Conservation (phyloP, 441 rosid genomes). For the Gossypium armourianum region DNA sequence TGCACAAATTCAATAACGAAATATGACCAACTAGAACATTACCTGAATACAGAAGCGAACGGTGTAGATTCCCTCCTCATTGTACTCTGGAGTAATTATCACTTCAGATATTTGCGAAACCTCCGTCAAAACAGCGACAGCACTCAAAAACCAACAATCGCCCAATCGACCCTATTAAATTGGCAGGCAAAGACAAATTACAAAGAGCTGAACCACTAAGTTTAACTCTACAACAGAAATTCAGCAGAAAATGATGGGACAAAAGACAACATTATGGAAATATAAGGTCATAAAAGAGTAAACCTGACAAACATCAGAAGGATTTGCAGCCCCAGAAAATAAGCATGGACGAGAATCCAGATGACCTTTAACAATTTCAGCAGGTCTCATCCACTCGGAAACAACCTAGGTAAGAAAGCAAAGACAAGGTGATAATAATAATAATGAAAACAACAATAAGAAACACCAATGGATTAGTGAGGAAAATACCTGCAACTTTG, state of each 20-base stretch:
- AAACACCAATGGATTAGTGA: slow-evolving; percentile 14
- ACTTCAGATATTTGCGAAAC: slow-evolving; percentile 91
- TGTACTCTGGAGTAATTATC: slow-evolving; percentile 88
- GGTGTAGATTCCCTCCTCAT: slow-evolving; percentile 99
- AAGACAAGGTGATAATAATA: slow-evolving; percentile 22
- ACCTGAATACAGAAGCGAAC: slow-evolving; percentile 99
- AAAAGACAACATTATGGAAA: slow-evolving; percentile 10
- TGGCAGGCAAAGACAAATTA: slow-evolving; percentile 11
- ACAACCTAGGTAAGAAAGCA: slow-evolving; percentile 55
- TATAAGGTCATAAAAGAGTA: slow-evolving; percentile 18
- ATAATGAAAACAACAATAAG: slow-evolving; percentile 1
- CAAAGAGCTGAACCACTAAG: slow-evolving; percentile 13
- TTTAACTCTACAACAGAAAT: background rate
- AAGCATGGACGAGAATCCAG: slow-evolving; percentile 65
- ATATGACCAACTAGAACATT: slow-evolving; percentile 15
- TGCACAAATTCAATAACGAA: background rate
- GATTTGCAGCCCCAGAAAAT: slow-evolving; percentile 84
- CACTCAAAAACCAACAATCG: slow-evolving; percentile 99
- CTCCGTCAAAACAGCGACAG: slow-evolving; percentile 91
- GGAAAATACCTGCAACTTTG: slow-evolving; percentile 70
- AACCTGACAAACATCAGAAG: slow-evolving; percentile 99
- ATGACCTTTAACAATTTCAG: slow-evolving; percentile 54
- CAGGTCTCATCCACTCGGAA: slow-evolving; percentile 95
- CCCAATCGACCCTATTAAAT: slow-evolving; percentile 84
- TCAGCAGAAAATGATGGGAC: slow-evolving; percentile 1